phyloP scores from a whole-genome alignment of 2,329 filamentous ascomycete genomes.

The Cytospora leucostoma region DNA sequence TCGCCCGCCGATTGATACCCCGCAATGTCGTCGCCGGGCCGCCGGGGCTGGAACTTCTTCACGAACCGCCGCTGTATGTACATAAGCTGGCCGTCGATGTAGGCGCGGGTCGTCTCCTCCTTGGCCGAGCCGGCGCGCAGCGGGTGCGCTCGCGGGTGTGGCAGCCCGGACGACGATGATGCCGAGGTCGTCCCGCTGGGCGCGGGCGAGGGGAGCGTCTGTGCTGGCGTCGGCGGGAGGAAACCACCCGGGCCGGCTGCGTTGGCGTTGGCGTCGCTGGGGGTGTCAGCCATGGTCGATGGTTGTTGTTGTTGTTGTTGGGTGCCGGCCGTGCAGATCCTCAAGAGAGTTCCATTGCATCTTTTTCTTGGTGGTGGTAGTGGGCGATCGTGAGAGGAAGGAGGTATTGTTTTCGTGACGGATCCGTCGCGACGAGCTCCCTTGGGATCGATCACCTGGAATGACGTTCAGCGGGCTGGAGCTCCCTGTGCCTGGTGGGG shows the following conservation, averaged over 20 bases:
- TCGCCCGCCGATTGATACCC: conserved; percentile 66
- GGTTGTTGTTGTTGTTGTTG: conserved; percentile 2
- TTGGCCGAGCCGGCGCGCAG: conserved; percentile 59
- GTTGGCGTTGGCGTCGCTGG: conserved; percentile 1
- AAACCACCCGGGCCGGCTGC: conserved; percentile 51
- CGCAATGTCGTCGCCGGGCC: conserved; percentile 49
- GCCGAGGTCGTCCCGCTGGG: conserved; percentile 50
- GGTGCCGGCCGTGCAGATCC: background rate
- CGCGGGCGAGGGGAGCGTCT: conserved; percentile 55
- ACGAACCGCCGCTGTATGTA: conserved; percentile 59
- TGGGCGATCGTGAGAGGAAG: background rate
- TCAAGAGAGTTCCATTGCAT: conserved; percentile 18
- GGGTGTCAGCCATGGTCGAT: conserved; percentile 33
- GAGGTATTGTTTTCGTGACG: background rate
- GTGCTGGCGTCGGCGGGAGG: conserved; percentile 37
- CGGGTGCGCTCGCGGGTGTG: conserved; percentile 55
- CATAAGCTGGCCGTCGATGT: conserved; percentile 55
- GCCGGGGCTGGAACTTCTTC: conserved; percentile 56
- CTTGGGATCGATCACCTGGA: background rate
- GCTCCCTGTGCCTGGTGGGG: conserved; percentile 6
- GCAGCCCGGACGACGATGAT: conserved; percentile 45
- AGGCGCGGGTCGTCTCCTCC: conserved; percentile 61
- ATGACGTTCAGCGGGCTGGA: conserved; percentile 11
- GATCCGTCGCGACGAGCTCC: background rate
- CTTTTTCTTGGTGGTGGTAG: background rate